Percentiles rank a stretch among this genome's conserved stretches.
phyloP scores from a whole-genome alignment of 2,329 filamentous ascomycete species.

The Aspergillus ustus region DNA sequence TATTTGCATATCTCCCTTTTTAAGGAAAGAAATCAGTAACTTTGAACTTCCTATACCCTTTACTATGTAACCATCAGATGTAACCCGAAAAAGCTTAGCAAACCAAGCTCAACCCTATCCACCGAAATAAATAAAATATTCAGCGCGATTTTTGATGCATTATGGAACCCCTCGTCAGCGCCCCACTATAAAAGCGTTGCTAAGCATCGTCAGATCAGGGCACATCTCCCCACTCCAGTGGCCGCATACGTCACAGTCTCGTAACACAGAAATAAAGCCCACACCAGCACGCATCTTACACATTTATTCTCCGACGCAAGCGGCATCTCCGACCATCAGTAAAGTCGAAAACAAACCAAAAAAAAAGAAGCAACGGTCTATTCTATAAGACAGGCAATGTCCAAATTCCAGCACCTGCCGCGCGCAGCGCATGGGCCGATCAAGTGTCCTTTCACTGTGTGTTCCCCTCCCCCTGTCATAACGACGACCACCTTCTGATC shows the following conservation, averaged over 20 bases:
- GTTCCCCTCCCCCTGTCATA: neutral
- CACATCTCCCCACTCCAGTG: neutral
- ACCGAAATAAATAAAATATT: neutral
- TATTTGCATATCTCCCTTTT: too few species aligned
- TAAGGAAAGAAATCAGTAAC: too few species aligned
- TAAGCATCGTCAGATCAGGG: neutral
- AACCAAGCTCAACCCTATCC: neutral
- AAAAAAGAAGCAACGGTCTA: neutral
- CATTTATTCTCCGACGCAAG: neutral
- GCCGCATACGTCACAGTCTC: neutral
- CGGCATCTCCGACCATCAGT: neutral
- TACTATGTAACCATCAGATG: too few species aligned
- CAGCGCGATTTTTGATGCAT: neutral
- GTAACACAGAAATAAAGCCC: neutral
- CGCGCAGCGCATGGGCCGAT: conserved; percentile 35
- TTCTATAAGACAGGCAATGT: neutral
- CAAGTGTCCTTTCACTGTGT: conserved; percentile 28
- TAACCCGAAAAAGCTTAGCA: too few species aligned
- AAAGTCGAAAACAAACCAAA: neutral
- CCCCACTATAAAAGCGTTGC: neutral
- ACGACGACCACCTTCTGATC: neutral
- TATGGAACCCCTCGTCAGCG: too few species aligned
- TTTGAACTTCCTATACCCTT: too few species aligned
- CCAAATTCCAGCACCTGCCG: conserved; percentile 29
- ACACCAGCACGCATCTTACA: neutral